These are phyloP conservation scores for Tuber microsphaerosporum DNA, from an alignment of 495 filamentous ascomycete genomes.

Conservation along the genomic window DNA sequence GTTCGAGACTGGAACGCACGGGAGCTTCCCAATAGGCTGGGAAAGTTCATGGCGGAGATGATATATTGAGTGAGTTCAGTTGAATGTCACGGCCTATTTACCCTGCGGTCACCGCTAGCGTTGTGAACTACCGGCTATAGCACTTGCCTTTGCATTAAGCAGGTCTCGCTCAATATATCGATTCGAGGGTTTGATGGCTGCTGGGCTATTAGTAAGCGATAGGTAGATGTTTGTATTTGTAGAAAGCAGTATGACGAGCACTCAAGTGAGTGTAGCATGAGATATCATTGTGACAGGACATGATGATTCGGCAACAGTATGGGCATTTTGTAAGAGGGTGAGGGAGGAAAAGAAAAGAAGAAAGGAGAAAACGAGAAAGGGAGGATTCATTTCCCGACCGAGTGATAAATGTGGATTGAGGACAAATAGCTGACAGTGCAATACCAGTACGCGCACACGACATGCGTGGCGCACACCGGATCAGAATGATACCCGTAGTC, in stretches of 20 bases:
- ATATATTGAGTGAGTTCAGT: conserved; percentile 23
- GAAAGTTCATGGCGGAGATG: conserved; percentile 37
- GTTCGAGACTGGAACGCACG: conserved; percentile 30
- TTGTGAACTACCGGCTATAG: background rate
- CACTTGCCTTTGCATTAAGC: background rate
- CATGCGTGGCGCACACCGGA: background rate
- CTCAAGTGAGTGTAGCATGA: background rate
- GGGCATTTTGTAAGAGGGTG: background rate
- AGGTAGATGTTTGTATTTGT: background rate
- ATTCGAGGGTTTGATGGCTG: background rate
- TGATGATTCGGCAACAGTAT: background rate
- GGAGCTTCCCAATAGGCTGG: conserved; percentile 23
- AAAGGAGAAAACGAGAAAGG: background rate
- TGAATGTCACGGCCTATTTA: background rate
- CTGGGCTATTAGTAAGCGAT: background rate
- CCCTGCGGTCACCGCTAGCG: background rate
- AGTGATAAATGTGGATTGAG: conserved; percentile 4
- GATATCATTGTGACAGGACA: background rate
- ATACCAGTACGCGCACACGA: background rate
- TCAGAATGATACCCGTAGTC: background rate
- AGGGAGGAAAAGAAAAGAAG: too few species aligned
- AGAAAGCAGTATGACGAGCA: background rate
- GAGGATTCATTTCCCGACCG: background rate
- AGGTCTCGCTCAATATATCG: background rate
- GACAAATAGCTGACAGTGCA: background rate